Base-by-base conservation (phyloP, 306 rosid species). In the Glycine latifolia region DNA sequence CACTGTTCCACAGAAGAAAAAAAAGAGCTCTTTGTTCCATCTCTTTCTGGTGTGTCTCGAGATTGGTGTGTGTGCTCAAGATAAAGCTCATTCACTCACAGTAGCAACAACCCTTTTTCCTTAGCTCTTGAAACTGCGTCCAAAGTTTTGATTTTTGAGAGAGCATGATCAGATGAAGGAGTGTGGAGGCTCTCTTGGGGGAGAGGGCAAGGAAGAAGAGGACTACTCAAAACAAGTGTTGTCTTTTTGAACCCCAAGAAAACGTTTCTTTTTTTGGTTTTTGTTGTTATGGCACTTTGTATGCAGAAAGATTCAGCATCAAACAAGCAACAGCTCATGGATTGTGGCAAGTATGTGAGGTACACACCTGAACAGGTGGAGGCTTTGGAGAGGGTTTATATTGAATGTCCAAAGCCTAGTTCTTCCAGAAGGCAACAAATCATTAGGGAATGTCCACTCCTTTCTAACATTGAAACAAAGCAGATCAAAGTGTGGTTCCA, bases 401-500 rank as follows among this genome's bases (percentile, higher is more conserved):
- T 88, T 0, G 97, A 92, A 68, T 92, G 97, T 67, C 93, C 97
- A 5, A 92, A 92, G 87, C 97, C 97, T 10, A 87, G 90, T 79
- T 92, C 97, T 56, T 80, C 91, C 60, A 88, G 87, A 75, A 90
- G 97, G 77, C 97, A 92, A 77, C 97, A 92, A 55, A 89, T 92
- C 67, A 90, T 92, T 43, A 87, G 97, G 77, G 97, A 92, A 63
- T 90, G 91, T 6, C 94, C 91, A 26, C 84, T 92, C 73, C 93
- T 92, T 76, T 77, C 86, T 56, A 90, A 90, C 75, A 92, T 92
- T 80, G 94, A 90, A 83, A 91, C 94, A 1, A 92, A 89, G 70
- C 97, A 92, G 89, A 89, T 92, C 89, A 92, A 92, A 89, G 97
- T 92, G 10, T 92, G 94, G 97, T 92, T 92, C 82, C 97, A 90